A percentile compares a stretch with the other conserved stretches of the same genome.
Evolutionary conservation across 129 eudicot genomes (phyloP).

Genomic region (Chrysanthemum makinoi): DNA sequence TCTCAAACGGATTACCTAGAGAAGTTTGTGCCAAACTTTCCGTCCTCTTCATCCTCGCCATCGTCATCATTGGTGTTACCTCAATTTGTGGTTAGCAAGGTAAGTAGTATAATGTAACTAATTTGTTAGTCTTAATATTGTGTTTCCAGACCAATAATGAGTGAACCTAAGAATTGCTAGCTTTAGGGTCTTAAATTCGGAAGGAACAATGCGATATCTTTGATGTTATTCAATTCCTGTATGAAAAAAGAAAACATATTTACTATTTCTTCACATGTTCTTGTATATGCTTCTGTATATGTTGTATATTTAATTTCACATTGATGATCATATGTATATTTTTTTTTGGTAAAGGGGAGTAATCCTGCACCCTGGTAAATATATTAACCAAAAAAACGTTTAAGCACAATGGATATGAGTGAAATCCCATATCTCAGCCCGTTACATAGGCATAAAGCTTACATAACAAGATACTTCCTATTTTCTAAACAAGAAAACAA

Average conservation of each 20-base stretch:
- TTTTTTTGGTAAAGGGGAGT: too few species aligned
- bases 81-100: slow-evolving; percentile 26
- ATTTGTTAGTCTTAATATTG: slow-evolving; percentile 8
- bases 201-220: slow-evolving; percentile 36
- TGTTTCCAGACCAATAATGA: slow-evolving; percentile 12
- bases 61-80: slow-evolving; percentile 26
- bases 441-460: too few species aligned
- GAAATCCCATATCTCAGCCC: too few species aligned
- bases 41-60: slow-evolving; percentile 23
- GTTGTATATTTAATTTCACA: slow-evolving; percentile 18
- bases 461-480: too few species aligned
- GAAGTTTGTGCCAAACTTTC: slow-evolving; percentile 10
- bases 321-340: slow-evolving; percentile 13
- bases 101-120: slow-evolving; percentile 31
- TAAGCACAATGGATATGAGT: too few species aligned
- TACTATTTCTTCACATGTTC: slow-evolving; percentile 33
- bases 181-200: slow-evolving; percentile 34
- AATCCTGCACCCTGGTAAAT: too few species aligned
- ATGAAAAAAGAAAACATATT: slow-evolving; percentile 25
- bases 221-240: slow-evolving; percentile 25
- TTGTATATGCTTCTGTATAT: slow-evolving; percentile 24
- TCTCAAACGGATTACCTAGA: slow-evolving; percentile 31
- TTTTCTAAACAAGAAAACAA: too few species aligned
- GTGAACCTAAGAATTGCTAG: slow-evolving; percentile 38
- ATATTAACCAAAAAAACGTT: too few species aligned